phyloP scores from a whole-genome alignment of 2,329 filamentous ascomycete genomes.

The Myotisia sp. region DNA sequence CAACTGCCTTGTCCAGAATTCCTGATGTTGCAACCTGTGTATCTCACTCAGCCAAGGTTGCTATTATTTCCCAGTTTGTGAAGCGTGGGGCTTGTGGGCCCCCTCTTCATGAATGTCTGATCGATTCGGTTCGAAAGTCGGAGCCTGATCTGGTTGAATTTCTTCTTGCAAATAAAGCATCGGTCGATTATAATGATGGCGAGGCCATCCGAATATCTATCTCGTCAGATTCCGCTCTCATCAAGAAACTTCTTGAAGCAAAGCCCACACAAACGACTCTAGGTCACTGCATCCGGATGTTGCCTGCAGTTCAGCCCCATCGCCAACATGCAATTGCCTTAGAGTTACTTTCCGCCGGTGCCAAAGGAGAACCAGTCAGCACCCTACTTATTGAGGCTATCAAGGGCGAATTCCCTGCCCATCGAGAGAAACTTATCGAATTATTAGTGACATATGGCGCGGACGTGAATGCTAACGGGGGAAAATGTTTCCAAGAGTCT shows the following conservation, averaged over 20 bases:
- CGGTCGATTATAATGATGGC: constrained; percentile 16
- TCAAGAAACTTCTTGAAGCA: constrained; percentile 11
- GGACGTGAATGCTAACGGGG: constrained; percentile 10
- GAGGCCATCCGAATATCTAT: constrained; percentile 14
- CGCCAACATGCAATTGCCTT: constrained; percentile 8
- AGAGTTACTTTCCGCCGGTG: constrained; percentile 11
- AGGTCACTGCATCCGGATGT: constrained; percentile 9
- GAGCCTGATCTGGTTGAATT: constrained; percentile 14
- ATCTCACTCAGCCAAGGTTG: constrained; percentile 10
- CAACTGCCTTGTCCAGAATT: constrained; percentile 29
- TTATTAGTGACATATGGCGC: constrained; percentile 11
- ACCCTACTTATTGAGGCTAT: constrained; percentile 7
- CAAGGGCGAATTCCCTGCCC: constrained; percentile 3
- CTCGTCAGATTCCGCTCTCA: constrained; percentile 5
- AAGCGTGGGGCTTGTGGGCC: constrained; percentile 13
- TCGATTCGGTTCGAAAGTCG: constrained; percentile 13
- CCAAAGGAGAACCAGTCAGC: constrained; percentile 10
- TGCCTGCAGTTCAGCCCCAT: constrained; percentile 6
- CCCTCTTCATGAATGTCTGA: constrained; percentile 12
- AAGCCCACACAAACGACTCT: constrained; percentile 9
- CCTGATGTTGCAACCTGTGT: constrained; percentile 7
- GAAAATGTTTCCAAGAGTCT: constrained; percentile 11
- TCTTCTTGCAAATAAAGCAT: constrained; percentile 14
- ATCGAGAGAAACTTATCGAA: constrained; percentile 10
- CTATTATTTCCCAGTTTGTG: constrained; percentile 12